A percentile compares a stretch with the other conserved stretches of the same genome.
These are phyloP conservation scores for Coemansia sp. DNA, from an alignment of 192 early-diverging fungal species.

Conservation along the genomic window DNA sequence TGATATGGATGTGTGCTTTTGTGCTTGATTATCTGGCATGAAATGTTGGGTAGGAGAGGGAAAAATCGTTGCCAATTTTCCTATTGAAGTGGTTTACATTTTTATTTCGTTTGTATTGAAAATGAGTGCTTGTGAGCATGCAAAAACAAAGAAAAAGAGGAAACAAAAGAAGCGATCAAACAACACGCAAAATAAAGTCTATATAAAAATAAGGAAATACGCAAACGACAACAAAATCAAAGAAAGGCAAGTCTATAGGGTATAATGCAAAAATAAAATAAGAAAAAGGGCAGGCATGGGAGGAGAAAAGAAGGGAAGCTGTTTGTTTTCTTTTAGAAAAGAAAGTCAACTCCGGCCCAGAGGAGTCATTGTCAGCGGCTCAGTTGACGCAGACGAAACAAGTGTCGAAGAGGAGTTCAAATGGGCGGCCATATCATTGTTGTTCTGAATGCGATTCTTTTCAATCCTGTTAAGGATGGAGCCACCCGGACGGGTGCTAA, in stretches of 20 bases:
- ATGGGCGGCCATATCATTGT: constrained; percentile 8
- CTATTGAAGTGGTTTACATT: no score
- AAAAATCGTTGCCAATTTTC: no score
- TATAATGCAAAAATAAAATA: constrained; percentile 3
- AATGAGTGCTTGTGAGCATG: neutral
- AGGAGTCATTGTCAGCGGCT: constrained; percentile 30
- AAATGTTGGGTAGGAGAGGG: no score
- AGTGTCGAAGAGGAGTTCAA: constrained; percentile 36
- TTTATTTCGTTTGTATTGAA: neutral
- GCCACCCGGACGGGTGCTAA: constrained; percentile 32
- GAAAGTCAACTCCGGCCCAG: constrained; percentile 18
- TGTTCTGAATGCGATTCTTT: constrained; percentile 16
- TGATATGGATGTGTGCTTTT: no score
- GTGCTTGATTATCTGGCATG: no score
- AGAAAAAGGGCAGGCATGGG: neutral
- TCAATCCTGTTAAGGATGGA: constrained; percentile 48
- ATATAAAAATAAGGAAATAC: neutral
- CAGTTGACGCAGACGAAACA: constrained; percentile 21
- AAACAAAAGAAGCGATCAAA: neutral
- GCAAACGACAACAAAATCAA: neutral
- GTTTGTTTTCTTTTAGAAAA: neutral
- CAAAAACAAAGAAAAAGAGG: neutral
- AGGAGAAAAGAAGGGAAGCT: constrained; percentile 1
- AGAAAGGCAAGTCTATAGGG: constrained; percentile 9
- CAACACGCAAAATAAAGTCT: neutral